Evolutionary conservation across 1,284 basidiomycete genomes (phyloP).

Genomic region (Macrocystidia cucumis): DNA sequence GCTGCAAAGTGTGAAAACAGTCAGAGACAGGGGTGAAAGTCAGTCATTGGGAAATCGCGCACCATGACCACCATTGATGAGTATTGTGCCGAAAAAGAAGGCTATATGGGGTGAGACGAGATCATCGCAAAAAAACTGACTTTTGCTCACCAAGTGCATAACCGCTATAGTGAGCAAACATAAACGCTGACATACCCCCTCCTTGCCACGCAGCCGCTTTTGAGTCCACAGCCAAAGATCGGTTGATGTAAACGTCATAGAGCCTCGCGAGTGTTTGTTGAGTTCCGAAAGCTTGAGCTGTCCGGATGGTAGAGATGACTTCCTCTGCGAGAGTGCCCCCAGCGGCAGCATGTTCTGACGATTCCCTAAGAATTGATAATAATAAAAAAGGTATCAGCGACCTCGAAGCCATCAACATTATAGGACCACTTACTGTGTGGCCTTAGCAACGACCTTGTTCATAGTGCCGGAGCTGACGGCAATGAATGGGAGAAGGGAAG

Average conservation of each 20-base stretch:
- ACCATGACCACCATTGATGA: slow-evolving; percentile 62
- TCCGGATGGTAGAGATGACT: slow-evolving; percentile 86
- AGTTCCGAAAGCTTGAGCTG: slow-evolving; percentile 89
- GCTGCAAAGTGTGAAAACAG: slow-evolving; percentile 27
- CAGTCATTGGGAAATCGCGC: slow-evolving; percentile 11
- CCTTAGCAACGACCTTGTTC: slow-evolving; percentile 69
- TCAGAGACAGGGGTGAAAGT: neutral
- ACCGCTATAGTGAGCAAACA: slow-evolving; percentile 75
- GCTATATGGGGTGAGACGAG: slow-evolving; percentile 29
- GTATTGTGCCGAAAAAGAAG: slow-evolving; percentile 77
- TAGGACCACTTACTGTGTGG: slow-evolving; percentile 59
- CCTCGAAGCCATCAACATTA: too few relatives aligned
- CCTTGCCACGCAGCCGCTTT: slow-evolving; percentile 68
- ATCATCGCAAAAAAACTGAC: slow-evolving; percentile 16
- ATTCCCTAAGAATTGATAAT: slow-evolving; percentile 37
- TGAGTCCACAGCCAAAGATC: slow-evolving; percentile 52
- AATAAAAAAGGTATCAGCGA: too few relatives aligned
- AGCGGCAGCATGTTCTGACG: slow-evolving; percentile 73
- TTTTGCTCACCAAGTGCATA: slow-evolving; percentile 51
- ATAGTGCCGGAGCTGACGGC: slow-evolving; percentile 70
- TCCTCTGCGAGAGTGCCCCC: slow-evolving; percentile 91
- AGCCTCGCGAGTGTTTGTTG: slow-evolving; percentile 58
- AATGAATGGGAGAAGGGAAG: slow-evolving; percentile 87
- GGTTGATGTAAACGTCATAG: slow-evolving; percentile 63
- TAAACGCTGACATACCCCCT: slow-evolving; percentile 61